Conservation (phyloP, 208 protist genomes). For the Vickermania spadyakhi region DNA sequence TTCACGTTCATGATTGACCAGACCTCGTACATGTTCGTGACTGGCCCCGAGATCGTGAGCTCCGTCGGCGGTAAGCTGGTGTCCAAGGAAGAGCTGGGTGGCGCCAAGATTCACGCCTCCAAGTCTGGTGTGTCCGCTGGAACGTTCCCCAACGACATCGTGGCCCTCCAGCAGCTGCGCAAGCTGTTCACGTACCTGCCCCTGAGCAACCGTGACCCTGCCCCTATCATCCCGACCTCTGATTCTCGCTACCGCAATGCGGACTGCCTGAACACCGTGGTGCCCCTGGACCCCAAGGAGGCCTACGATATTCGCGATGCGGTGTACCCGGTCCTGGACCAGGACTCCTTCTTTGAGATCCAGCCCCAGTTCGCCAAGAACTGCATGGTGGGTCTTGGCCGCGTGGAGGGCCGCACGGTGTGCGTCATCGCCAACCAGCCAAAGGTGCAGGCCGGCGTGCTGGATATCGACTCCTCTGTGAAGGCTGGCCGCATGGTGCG, state of each 20-base stretch:
- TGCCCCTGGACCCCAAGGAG: conserved; percentile 80
- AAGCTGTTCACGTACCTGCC: conserved; percentile 89
- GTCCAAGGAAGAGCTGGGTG: conserved; percentile 91
- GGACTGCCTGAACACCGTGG: conserved; percentile 45
- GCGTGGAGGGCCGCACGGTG: conserved; percentile 87
- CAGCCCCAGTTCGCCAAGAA: conserved; percentile 93
- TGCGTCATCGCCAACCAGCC: conserved; percentile 95
- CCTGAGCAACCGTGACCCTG: conserved; percentile 55
- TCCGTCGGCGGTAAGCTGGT: conserved; percentile 90
- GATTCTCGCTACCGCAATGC: conserved; percentile 47
- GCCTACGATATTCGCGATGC: conserved; percentile 93
- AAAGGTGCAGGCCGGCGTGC: conserved; percentile 80
- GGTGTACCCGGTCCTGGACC: conserved; percentile 83
- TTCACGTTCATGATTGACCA: conserved; percentile 96
- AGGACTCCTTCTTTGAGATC: conserved; percentile 92
- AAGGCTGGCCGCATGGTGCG: conserved; percentile 94
- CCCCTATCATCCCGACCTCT: conserved; percentile 34
- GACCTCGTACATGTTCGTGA: conserved; percentile 97
- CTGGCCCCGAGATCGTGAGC: conserved; percentile 96
- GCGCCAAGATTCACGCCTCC: conserved; percentile 75
- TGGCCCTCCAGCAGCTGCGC: conserved; percentile 71
- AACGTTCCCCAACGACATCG: conserved; percentile 91
- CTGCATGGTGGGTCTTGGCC: conserved; percentile 90
- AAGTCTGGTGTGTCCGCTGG: conserved; percentile 86
- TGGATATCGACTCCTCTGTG: conserved; percentile 89